Evolutionary conservation across 331 rosid species (phyloP).

Genomic region (Rosa hybrid): DNA sequence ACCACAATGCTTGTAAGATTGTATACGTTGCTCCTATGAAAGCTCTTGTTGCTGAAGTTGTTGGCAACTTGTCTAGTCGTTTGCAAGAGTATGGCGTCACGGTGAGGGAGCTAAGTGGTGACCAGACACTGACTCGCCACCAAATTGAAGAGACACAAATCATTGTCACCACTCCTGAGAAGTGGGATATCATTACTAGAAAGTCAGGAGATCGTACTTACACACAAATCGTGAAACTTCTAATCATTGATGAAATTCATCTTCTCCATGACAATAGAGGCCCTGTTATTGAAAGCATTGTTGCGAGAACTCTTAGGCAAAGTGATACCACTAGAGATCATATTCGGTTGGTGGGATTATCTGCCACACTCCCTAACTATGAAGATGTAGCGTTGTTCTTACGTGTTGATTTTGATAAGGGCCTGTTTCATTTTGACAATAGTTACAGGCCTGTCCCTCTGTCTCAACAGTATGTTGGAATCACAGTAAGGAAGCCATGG

Average conservation of each 20-base stretch:
- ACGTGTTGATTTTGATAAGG: slow-evolving; percentile 69
- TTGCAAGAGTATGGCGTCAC: slow-evolving; percentile 79
- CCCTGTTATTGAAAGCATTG: slow-evolving; percentile 93
- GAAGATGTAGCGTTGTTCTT: slow-evolving; percentile 88
- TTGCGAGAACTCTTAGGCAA: slow-evolving; percentile 94
- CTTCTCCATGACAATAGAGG: slow-evolving; percentile 98
- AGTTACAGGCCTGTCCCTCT: slow-evolving; percentile 96
- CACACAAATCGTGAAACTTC: slow-evolving; percentile 83
- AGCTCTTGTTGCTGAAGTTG: slow-evolving; percentile 98
- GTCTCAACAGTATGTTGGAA: slow-evolving; percentile 88
- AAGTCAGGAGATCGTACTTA: slow-evolving; percentile 94
- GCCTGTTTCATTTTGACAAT: slow-evolving; percentile 80
- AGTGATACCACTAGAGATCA: slow-evolving; percentile 80
- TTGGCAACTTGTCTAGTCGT: slow-evolving; percentile 88
- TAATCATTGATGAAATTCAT: slow-evolving; percentile 93
- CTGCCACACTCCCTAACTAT: slow-evolving; percentile 95
- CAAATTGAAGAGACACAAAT: slow-evolving; percentile 95
- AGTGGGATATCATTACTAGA: slow-evolving; percentile 99
- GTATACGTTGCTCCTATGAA: slow-evolving; percentile 99
- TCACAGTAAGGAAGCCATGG: slow-evolving; percentile 84
- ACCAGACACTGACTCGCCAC: slow-evolving; percentile 78
- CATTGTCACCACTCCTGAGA: slow-evolving; percentile 97
- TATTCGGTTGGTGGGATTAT: slow-evolving; percentile 89
- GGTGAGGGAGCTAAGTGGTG: slow-evolving; percentile 93
- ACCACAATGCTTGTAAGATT: slow-evolving; percentile 76